These are phyloP conservation scores for Ilex aquifolium DNA, from an alignment of 257 asterid species.

Conservation along the genomic window DNA sequence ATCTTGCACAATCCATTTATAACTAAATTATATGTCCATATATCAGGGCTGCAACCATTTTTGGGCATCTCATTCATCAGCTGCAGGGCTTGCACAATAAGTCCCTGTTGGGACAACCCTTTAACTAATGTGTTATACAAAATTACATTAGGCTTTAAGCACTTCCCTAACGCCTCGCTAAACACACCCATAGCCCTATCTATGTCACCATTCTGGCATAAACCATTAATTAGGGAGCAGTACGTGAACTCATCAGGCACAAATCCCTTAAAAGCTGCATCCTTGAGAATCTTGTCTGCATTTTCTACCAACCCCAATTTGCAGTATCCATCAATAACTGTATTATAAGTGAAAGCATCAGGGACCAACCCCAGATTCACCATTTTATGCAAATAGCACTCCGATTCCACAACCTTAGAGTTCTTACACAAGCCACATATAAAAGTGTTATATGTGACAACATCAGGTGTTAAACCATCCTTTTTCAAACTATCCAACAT, in stretches of 20 bases:
- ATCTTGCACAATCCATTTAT: conserved; percentile 77
- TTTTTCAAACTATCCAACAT: conserved; percentile 40
- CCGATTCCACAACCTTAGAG: conserved; percentile 70
- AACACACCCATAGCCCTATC: conserved; percentile 54
- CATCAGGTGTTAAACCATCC: conserved; percentile 62
- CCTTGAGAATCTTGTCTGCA: conserved; percentile 57
- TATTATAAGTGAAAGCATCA: conserved; percentile 76
- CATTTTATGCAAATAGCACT: conserved; percentile 69
- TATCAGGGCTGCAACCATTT: conserved; percentile 60
- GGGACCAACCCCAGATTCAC: conserved; percentile 67
- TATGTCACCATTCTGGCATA: conserved; percentile 66
- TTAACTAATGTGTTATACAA: conserved; percentile 63
- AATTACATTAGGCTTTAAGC: conserved; percentile 46
- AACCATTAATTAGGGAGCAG: conserved; percentile 63
- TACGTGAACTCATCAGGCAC: conserved; percentile 79
- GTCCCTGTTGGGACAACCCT: conserved; percentile 64
- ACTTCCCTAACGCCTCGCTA: conserved; percentile 46
- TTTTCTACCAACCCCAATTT: conserved; percentile 54
- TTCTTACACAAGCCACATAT: conserved; percentile 81
- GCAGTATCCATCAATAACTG: conserved; percentile 77
- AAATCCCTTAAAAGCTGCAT: conserved; percentile 72
- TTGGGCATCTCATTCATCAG: conserved; percentile 69
- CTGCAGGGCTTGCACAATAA: conserved; percentile 62
- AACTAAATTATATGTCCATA: conserved; percentile 78
- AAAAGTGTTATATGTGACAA: conserved; percentile 77